phyloP scores from a whole-genome alignment of 2,329 filamentous ascomycete genomes.

The Trichoderma asperellum region DNA sequence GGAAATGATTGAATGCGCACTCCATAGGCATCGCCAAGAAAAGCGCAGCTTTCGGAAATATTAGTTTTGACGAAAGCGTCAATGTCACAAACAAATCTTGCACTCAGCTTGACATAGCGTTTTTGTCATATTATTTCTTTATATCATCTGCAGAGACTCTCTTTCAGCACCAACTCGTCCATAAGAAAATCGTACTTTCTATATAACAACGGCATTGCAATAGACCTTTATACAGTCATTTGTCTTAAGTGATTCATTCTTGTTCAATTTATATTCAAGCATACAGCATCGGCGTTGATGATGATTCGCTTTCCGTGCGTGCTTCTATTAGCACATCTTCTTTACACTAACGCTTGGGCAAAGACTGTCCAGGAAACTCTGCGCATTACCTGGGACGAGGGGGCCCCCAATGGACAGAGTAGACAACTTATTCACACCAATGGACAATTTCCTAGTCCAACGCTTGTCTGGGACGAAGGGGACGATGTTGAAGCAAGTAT shows the following conservation, averaged over 20 bases:
- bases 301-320: slow-evolving; percentile 6
- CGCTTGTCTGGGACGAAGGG: slow-evolving; percentile 27
- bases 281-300: background rate
- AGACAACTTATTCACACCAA: slow-evolving; percentile 30
- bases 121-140: background rate
- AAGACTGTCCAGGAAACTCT: slow-evolving; percentile 9
- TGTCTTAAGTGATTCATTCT: background rate
- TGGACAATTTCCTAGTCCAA: slow-evolving; percentile 30
- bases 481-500: slow-evolving; percentile 34
- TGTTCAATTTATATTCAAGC: background rate
- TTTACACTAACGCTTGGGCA: background rate
- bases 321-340: background rate
- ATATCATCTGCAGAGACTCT: background rate
- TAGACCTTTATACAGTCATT: background rate
- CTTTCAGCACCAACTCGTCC: background rate
- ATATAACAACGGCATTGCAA: slow-evolving; percentile 6
- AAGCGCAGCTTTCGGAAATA: background rate
- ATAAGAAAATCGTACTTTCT: background rate
- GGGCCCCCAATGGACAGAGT: slow-evolving; percentile 29
- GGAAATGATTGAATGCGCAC: background rate
- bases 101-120: background rate
- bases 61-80: background rate
- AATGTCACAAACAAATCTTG: background rate
- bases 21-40: background rate
- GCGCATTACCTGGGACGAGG: slow-evolving; percentile 29